These are phyloP conservation scores for Arabidopsis lyrata DNA, from an alignment of 441 rosid species.

Conservation along the genomic window DNA sequence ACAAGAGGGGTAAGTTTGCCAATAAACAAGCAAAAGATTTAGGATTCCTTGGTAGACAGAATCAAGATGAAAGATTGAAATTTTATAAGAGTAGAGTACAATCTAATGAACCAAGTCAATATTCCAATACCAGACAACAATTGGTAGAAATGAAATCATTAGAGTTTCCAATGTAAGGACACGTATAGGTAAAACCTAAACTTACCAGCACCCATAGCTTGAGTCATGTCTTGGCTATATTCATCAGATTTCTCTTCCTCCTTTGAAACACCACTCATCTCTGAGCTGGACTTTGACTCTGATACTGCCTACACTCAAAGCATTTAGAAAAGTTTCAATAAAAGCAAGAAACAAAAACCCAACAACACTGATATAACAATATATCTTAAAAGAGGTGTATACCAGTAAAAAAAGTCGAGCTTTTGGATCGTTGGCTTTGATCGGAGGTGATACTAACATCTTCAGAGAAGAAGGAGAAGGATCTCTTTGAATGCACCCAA, in stretches of 20 bases:
- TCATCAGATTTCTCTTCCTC: slow-evolving; percentile 76
- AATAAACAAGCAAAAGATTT: not conserved
- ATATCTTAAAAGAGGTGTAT: not conserved
- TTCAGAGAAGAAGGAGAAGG: slow-evolving; percentile 44
- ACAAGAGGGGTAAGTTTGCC: not conserved
- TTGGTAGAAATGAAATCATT: not conserved
- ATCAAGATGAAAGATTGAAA: slow-evolving; percentile 5
- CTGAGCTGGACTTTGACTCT: slow-evolving; percentile 69
- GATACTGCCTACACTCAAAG: slow-evolving; percentile 62
- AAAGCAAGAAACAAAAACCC: not conserved
- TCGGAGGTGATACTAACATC: slow-evolving; percentile 37
- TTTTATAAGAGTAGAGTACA: not conserved
- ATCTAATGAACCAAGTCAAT: slow-evolving; percentile 5
- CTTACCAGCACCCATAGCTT: slow-evolving; percentile 98
- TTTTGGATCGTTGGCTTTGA: slow-evolving; percentile 45
- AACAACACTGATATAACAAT: not conserved
- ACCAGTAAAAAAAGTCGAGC: slow-evolving; percentile 60
- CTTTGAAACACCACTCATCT: slow-evolving; percentile 55
- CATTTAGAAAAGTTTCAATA: slow-evolving; percentile 20
- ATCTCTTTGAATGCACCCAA: slow-evolving; percentile 50
- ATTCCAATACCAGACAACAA: not conserved
- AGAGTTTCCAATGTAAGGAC: not conserved
- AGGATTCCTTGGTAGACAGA: too few relatives aligned
- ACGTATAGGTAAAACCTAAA: slow-evolving; percentile 9
- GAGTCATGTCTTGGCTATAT: slow-evolving; percentile 90